phyloP scores from a whole-genome alignment of 164 flowering plant genomes.

The Hamamelis virginiana region DNA sequence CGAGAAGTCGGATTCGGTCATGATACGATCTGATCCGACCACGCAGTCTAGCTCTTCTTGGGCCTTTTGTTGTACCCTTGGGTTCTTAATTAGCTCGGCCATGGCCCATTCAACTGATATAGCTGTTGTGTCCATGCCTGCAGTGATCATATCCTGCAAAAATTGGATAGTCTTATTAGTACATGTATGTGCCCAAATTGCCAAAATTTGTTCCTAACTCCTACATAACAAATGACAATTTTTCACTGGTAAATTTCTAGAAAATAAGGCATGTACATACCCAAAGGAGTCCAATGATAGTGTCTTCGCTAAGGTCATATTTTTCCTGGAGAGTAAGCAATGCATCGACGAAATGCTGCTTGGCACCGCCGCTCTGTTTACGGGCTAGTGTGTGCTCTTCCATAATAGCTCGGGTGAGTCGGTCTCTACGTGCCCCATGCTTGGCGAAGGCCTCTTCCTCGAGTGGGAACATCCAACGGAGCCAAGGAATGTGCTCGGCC shows the following conservation, averaged over 20 bases:
- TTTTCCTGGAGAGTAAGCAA: constrained; percentile 41
- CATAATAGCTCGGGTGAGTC: constrained; percentile 44
- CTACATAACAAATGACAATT: no score
- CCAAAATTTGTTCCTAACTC: no score
- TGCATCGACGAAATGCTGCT: constrained; percentile 49
- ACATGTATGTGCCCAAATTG: no score
- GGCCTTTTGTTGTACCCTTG: constrained; percentile 41
- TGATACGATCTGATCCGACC: constrained; percentile 30
- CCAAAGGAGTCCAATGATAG: constrained; percentile 48
- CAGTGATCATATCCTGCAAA: constrained; percentile 48
- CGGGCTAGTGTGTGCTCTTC: constrained; percentile 48
- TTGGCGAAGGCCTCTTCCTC: constrained; percentile 41
- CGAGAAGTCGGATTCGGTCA: constrained; percentile 35
- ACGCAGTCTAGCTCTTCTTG: constrained; percentile 46
- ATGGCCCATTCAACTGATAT: constrained; percentile 44
- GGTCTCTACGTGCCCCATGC: constrained; percentile 39
- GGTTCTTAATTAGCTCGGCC: constrained; percentile 42
- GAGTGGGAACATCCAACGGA: constrained; percentile 45
- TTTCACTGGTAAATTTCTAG: no score
- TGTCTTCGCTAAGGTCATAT: constrained; percentile 48
- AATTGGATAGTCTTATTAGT: neutral
- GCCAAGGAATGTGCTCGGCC: constrained; percentile 51
- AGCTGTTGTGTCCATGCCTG: constrained; percentile 47
- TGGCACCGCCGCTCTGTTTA: constrained; percentile 27
- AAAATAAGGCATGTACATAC: constrained; percentile 15